phyloP scores from a whole-genome alignment of 2,329 filamentous ascomycete genomes.

The Scedosporium boydii region DNA sequence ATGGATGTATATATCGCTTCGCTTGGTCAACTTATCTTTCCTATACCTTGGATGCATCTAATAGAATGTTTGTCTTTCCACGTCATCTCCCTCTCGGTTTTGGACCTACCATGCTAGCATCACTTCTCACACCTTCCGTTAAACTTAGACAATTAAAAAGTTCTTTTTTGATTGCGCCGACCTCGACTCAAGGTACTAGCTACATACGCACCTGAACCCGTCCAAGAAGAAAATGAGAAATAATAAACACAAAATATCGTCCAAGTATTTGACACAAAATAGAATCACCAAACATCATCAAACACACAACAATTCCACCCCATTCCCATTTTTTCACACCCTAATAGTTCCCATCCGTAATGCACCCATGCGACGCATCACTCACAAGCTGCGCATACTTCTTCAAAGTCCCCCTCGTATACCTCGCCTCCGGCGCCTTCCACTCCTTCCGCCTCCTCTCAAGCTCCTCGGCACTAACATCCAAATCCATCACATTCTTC shows the following conservation, averaged over 20 bases:
- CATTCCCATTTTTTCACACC: not conserved
- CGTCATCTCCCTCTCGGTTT: no score
- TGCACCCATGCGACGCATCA: constrained; percentile 49
- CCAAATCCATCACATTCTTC: constrained; percentile 56
- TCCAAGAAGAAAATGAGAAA: not conserved
- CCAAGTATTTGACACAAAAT: not conserved
- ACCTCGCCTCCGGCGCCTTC: constrained; percentile 50
- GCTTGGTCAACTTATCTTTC: constrained; percentile 5
- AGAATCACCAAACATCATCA: not conserved
- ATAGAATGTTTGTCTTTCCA: not conserved
- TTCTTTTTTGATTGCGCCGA: not conserved
- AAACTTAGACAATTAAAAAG: not conserved
- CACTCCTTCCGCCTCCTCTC: constrained; percentile 46
- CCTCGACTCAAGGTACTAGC: not conserved
- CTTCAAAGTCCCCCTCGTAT: constrained; percentile 54
- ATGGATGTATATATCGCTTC: not conserved
- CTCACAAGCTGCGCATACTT: constrained; percentile 58
- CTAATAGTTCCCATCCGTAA: constrained; percentile 35
- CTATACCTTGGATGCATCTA: constrained; percentile 4
- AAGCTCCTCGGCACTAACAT: constrained; percentile 58
- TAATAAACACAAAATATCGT: no score
- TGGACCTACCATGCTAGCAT: no score
- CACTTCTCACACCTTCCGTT: no score
- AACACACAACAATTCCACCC: not conserved
- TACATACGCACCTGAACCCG: not conserved